Evolutionary conservation across 768 basidiomycete species (phyloP).

Genomic region (Mycena pura): DNA sequence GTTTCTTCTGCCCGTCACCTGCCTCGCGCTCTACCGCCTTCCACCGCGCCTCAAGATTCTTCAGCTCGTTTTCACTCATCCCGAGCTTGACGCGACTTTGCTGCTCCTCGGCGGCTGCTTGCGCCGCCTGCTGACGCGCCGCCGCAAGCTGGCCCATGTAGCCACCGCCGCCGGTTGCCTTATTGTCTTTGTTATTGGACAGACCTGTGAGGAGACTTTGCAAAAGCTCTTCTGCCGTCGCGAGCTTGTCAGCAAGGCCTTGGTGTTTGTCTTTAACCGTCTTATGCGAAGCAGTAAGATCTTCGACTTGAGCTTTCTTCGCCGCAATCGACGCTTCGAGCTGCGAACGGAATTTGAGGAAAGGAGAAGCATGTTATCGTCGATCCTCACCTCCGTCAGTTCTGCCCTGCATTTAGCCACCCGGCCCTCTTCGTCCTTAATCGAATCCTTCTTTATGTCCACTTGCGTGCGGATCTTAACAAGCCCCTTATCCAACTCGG

Average conservation of each 20-base stretch:
- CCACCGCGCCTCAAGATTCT: slow-evolving; percentile 75
- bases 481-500: slow-evolving; percentile 77
- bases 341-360: slow-evolving; percentile 41
- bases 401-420: slow-evolving; percentile 59
- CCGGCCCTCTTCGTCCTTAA: slow-evolving; percentile 79
- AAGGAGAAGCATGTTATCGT: neutral
- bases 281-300: slow-evolving; percentile 60
- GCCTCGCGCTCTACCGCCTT: slow-evolving; percentile 88
- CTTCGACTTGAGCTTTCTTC: slow-evolving; percentile 66
- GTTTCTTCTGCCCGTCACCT: slow-evolving; percentile 71
- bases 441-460: slow-evolving; percentile 77
- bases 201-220: slow-evolving; percentile 95
- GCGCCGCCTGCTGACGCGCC: slow-evolving; percentile 75
- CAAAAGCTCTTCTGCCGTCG: slow-evolving; percentile 87
- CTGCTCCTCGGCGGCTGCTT: slow-evolving; percentile 84
- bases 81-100: slow-evolving; percentile 78
- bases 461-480: slow-evolving; percentile 86
- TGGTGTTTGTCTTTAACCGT: slow-evolving; percentile 75
- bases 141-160: slow-evolving; percentile 97
- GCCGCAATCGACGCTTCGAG: slow-evolving; percentile 60
- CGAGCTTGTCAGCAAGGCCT: slow-evolving; percentile 61
- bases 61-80: slow-evolving; percentile 82
- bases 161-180: slow-evolving; percentile 76
- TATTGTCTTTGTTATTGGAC: slow-evolving; percentile 68
- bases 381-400: slow-evolving; percentile 61